Evolutionary conservation across 2,329 filamentous ascomycete genomes (phyloP).

Genomic region (Aspergillus sp.): DNA sequence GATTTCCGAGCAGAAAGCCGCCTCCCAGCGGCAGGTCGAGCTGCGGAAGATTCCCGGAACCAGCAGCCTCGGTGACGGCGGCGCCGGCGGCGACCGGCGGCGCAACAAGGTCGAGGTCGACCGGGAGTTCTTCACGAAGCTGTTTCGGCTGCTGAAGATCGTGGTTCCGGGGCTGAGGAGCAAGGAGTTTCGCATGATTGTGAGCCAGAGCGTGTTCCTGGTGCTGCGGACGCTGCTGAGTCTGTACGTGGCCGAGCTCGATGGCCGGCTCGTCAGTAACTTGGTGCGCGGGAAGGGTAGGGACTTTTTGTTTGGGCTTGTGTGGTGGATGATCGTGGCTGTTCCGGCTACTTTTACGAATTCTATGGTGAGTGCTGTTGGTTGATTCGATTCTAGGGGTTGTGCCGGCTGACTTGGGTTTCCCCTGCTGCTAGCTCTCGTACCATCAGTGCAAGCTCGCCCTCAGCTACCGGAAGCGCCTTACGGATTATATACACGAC

Average conservation of each 20-base stretch:
- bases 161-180: constrained; percentile 84
- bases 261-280: constrained; percentile 84
- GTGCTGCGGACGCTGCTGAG: constrained; percentile 86
- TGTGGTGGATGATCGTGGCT: constrained; percentile 98
- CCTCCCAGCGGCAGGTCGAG: constrained; percentile 59
- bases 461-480: constrained; percentile 79
- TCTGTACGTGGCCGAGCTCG: constrained; percentile 90
- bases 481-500: constrained; percentile 92
- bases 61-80: constrained; percentile 25
- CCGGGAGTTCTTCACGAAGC: constrained; percentile 69
- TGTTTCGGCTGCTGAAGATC: constrained; percentile 71
- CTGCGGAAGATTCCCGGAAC: constrained; percentile 45
- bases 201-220: constrained; percentile 89
- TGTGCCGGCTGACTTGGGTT: constrained; percentile 4
- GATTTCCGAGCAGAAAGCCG: constrained; percentile 85
- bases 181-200: constrained; percentile 74
- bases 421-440: constrained; percentile 60
- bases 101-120: constrained; percentile 86
- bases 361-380: constrained; percentile 66
- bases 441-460: constrained; percentile 96
- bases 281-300: constrained; percentile 83
- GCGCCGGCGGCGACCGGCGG: constrained; percentile 21
- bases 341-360: constrained; percentile 96
- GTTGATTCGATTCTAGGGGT: constrained; percentile 6
- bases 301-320: constrained; percentile 77